phyloP scores from a whole-genome alignment of 352 stramenopile species.

The Globisporangium cylindrosporum region DNA sequence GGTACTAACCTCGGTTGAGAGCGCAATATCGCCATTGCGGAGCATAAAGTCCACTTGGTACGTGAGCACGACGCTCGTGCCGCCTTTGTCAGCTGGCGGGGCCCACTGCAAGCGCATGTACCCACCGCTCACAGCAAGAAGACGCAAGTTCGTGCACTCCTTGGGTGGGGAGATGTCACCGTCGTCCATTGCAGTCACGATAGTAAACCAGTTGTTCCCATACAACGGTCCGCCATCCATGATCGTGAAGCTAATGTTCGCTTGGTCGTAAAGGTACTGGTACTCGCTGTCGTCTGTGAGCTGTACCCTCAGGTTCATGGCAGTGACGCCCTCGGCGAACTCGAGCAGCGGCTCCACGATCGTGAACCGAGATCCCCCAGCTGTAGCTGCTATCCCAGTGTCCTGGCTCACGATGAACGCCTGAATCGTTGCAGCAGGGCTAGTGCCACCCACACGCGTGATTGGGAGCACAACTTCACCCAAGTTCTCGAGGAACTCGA shows the following conservation, averaged over 20 bases:
- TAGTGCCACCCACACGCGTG: slow-evolving; percentile 24
- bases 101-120: slow-evolving; percentile 41
- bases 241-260: slow-evolving; percentile 38
- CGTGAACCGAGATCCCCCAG: slow-evolving; percentile 24
- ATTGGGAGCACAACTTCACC: slow-evolving; percentile 26
- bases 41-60: slow-evolving; percentile 30
- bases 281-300: slow-evolving; percentile 41
- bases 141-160: slow-evolving; percentile 27
- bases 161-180: slow-evolving; percentile 54
- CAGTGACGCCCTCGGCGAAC: slow-evolving; percentile 30
- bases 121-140: slow-evolving; percentile 33
- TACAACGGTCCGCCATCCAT: slow-evolving; percentile 30
- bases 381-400: slow-evolving; percentile 13
- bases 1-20: not conserved
- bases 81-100: slow-evolving; percentile 38
- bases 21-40: slow-evolving; percentile 10
- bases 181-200: slow-evolving; percentile 47
- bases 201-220: slow-evolving; percentile 18
- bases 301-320: slow-evolving; percentile 23
- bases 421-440: slow-evolving; percentile 29
- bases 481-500: slow-evolving; percentile 32
- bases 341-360: slow-evolving; percentile 26
- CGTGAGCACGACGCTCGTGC: slow-evolving; percentile 18
- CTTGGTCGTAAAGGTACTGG: slow-evolving; percentile 38
- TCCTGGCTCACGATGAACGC: slow-evolving; percentile 16